Percentiles rank a stretch among this genome's conserved stretches.
Evolutionary conservation across 1,139 yeast genomes (phyloP).

Genomic region (Geotrichum carabidarum): DNA sequence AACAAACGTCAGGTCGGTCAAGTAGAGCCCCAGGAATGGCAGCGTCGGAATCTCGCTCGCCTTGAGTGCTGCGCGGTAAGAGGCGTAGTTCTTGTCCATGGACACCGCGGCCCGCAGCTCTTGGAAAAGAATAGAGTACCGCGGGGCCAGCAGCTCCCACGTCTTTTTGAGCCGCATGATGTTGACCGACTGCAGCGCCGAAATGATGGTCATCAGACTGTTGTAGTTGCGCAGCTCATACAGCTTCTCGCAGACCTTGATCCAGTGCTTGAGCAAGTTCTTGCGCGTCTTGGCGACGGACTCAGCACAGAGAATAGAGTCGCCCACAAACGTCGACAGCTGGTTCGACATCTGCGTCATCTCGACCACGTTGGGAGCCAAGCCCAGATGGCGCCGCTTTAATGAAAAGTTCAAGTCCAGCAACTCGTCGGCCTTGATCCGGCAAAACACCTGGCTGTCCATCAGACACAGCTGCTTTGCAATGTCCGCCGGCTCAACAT

Average conservation of each 20-base stretch:
- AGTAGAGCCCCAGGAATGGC: constrained; percentile 77
- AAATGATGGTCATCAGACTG: constrained; percentile 78
- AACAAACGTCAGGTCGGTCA: constrained; percentile 83
- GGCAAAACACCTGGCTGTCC: constrained; percentile 66
- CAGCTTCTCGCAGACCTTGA: constrained; percentile 75
- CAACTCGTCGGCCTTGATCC: constrained; percentile 66
- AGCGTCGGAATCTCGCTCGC: constrained; percentile 62
- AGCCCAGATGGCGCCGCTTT: constrained; percentile 52
- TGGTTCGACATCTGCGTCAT: constrained; percentile 73
- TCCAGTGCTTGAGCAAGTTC: constrained; percentile 69
- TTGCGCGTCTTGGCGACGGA: constrained; percentile 49
- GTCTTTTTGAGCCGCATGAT: constrained; percentile 60
- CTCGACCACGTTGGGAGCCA: constrained; percentile 66
- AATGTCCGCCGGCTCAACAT: constrained; percentile 71
- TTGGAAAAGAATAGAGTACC: constrained; percentile 62
- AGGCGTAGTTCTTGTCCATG: constrained; percentile 77
- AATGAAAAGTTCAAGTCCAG: constrained; percentile 67
- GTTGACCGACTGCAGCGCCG: constrained; percentile 77
- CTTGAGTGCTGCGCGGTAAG: constrained; percentile 64
- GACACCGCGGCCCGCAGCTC: constrained; percentile 67
- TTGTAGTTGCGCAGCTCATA: constrained; percentile 76
- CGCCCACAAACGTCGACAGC: constrained; percentile 76
- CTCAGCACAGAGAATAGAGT: constrained; percentile 47
- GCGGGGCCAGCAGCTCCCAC: constrained; percentile 63
- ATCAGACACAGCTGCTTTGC: constrained; percentile 82